Percentiles rank a stretch among this genome's conserved stretches.
These are phyloP conservation scores for Botrytis aclada DNA, from an alignment of 2,329 filamentous ascomycete genomes.

Conservation along the genomic window DNA sequence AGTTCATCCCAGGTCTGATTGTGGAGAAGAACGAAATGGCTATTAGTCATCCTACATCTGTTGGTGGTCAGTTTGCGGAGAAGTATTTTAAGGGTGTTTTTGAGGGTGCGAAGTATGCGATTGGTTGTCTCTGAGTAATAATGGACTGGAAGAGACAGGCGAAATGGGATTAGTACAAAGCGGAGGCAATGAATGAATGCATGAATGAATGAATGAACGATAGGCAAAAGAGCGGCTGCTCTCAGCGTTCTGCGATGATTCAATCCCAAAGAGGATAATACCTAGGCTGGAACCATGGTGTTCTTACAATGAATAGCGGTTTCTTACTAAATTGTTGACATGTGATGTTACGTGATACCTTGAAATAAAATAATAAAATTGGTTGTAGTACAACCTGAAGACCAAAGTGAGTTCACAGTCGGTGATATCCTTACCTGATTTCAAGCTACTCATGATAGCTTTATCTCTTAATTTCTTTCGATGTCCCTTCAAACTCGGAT, in stretches of 20 bases:
- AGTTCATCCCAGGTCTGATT: conserved; percentile 53
- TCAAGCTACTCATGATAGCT: background rate
- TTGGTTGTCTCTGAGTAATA: background rate
- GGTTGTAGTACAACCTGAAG: background rate
- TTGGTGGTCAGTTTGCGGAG: conserved; percentile 53
- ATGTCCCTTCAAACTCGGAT: background rate
- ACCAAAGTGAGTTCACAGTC: background rate
- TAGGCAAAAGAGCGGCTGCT: background rate
- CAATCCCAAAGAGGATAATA: background rate
- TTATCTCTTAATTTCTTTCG: background rate
- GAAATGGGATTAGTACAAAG: background rate
- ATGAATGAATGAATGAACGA: background rate
- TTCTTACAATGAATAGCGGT: background rate
- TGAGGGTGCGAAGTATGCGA: background rate
- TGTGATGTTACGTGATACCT: background rate
- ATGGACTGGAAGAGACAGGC: background rate
- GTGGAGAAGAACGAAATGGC: conserved; percentile 55
- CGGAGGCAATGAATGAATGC: background rate
- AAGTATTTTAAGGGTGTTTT: conserved; percentile 41
- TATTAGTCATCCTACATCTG: conserved; percentile 65
- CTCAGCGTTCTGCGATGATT: background rate
- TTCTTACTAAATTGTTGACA: background rate
- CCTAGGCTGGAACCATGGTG: background rate
- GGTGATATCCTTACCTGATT: background rate
- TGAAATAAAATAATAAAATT: background rate